Conservation (phyloP, 1,284 basidiomycete genomes). For the Malassezia psittaci region DNA sequence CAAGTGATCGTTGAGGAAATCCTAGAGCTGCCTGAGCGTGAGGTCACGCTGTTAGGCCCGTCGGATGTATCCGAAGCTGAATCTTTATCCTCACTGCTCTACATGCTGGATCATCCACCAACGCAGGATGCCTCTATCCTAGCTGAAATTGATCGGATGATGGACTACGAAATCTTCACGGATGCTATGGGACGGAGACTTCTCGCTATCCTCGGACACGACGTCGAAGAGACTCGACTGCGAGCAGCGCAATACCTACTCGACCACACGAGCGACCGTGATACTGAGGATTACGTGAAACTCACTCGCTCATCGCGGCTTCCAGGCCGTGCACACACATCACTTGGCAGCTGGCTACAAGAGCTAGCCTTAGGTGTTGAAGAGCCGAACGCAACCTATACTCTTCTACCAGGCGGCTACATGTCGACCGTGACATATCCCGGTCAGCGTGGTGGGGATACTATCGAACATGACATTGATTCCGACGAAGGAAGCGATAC, state of each 20-base stretch:
- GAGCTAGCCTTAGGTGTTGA: background rate
- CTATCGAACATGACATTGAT: background rate
- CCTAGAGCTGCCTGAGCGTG: background rate
- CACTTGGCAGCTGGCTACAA: background rate
- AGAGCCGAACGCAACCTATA: background rate
- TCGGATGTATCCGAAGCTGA: slow-evolving; percentile 24
- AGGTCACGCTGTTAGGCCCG: slow-evolving; percentile 8
- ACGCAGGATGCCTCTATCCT: background rate
- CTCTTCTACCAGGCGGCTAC: slow-evolving; percentile 10
- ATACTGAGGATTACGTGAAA: background rate
- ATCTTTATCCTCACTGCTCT: slow-evolving; percentile 24
- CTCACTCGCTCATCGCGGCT: background rate
- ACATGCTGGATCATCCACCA: slow-evolving; percentile 17
- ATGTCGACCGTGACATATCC: background rate
- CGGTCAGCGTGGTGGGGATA: slow-evolving; percentile 13
- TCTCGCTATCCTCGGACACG: slow-evolving; percentile 23
- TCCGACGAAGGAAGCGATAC: background rate
- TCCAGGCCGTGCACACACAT: background rate
- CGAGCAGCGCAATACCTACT: slow-evolving; percentile 11
- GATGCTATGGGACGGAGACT: slow-evolving; percentile 27
- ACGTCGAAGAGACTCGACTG: slow-evolving; percentile 11
- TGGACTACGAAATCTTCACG: slow-evolving; percentile 28
- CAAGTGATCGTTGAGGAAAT: slow-evolving; percentile 14
- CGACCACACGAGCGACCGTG: background rate
- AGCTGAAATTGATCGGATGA: slow-evolving; percentile 16